phyloP scores from a whole-genome alignment of 441 rosid genomes.

The Omphalea diandra region DNA sequence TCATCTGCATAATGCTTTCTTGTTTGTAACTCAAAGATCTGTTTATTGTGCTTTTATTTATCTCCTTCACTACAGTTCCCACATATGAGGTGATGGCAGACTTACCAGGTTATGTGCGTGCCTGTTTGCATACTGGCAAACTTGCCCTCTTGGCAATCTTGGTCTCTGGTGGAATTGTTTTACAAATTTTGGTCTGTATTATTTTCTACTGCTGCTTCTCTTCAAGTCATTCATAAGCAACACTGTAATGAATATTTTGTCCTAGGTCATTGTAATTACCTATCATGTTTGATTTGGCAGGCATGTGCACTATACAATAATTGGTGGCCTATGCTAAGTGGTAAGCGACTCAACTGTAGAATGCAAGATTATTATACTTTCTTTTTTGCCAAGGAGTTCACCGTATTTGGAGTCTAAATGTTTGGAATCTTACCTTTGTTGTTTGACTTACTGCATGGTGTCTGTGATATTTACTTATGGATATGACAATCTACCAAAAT shows the following conservation, averaged over 20 bases:
- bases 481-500: not conserved
- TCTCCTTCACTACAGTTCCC: conserved; percentile 31
- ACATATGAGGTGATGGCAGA: conserved; percentile 60
- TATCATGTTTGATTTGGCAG: conserved; percentile 38
- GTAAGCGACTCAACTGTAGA: conserved; percentile 39
- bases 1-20: not conserved
- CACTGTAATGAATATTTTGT: conserved; percentile 5
- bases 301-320: conserved; percentile 92
- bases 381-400: not conserved
- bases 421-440: not conserved
- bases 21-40: not conserved
- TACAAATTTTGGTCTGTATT: conserved; percentile 78
- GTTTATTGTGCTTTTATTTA: not conserved
- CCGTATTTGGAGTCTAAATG: not conserved
- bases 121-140: conserved; percentile 83
- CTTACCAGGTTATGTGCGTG: conserved; percentile 66
- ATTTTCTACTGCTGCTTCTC: not conserved
- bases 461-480: not conserved
- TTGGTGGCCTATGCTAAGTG: conserved; percentile 98
- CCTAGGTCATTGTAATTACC: not conserved
- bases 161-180: conserved; percentile 83
- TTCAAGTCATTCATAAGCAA: not conserved
- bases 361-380: not conserved
- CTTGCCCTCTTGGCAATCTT: conserved; percentile 79
- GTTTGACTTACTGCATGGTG: not conserved